A percentile compares a stretch with the other conserved stretches of the same genome.
phyloP scores from a whole-genome alignment of 1,284 basidiomycete genomes.

The Apiotrichum gamsii region DNA sequence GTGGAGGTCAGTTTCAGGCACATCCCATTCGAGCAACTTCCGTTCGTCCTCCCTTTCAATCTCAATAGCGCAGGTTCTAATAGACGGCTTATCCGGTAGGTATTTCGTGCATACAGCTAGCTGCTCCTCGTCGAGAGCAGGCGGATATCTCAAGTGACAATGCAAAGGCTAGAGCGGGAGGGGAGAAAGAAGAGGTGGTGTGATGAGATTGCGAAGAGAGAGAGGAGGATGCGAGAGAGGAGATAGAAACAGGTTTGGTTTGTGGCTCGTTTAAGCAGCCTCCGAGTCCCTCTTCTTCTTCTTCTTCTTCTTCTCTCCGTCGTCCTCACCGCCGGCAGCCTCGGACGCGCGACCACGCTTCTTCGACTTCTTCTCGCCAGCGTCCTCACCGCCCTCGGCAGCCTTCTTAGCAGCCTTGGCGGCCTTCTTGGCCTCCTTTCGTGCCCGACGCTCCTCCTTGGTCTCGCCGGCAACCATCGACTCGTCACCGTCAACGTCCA shows the following conservation, averaged over 20 bases:
- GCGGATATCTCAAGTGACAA: conserved; percentile 7
- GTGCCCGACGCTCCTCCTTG: conserved; percentile 55
- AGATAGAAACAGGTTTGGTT: too few relatives aligned
- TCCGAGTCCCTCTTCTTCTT: conserved; percentile 60
- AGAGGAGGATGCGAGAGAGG: neutral
- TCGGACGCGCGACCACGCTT: conserved; percentile 50
- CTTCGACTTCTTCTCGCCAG: conserved; percentile 39
- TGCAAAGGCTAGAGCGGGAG: conserved; percentile 5
- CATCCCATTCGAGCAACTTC: too few relatives aligned
- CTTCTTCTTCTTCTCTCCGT: conserved; percentile 51
- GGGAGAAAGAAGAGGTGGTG: neutral
- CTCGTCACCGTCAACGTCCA: conserved; percentile 47
- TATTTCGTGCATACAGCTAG: conserved; percentile 10
- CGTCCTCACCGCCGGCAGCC: conserved; percentile 49
- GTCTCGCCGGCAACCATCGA: conserved; percentile 48
- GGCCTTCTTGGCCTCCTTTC: conserved; percentile 54
- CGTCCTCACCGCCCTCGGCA: conserved; percentile 11
- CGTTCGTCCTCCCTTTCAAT: too few relatives aligned
- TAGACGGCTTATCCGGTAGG: neutral
- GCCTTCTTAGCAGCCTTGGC: conserved; percentile 10
- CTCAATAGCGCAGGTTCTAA: too few relatives aligned
- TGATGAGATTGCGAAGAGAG: neutral
- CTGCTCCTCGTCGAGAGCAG: neutral
- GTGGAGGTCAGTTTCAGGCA: too few relatives aligned
- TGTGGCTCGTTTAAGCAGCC: neutral